A percentile compares a stretch with the other conserved stretches of the same genome.
phyloP scores from a whole-genome alignment of 257 asterid genomes.

The Nicotiana attenuata region DNA sequence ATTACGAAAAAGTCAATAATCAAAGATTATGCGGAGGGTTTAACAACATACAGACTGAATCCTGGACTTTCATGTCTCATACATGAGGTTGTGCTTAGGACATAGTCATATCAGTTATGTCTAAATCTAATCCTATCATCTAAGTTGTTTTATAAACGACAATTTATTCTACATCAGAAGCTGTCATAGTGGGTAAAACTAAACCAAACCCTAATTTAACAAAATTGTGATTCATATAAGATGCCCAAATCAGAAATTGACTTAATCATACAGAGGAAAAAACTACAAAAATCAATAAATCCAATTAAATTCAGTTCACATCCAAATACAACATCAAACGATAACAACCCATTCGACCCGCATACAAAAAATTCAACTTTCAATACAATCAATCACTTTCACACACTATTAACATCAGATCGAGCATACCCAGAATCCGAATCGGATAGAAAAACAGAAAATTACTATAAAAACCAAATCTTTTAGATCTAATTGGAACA shows the following conservation, averaged over 20 bases:
- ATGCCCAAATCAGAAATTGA: neutral
- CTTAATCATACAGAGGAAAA: neutral
- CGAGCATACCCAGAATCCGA: conserved; percentile 13
- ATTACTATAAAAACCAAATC: neutral
- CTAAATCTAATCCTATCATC: neutral
- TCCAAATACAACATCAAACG: neutral
- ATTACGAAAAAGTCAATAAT: too few species aligned
- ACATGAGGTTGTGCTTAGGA: neutral
- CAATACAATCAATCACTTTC: neutral
- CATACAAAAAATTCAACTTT: neutral
- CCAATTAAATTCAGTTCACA: conserved; percentile 5
- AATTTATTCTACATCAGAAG: neutral
- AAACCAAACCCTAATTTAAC: neutral
- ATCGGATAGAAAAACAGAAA: neutral
- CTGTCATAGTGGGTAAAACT: neutral
- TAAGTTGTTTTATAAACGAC: neutral
- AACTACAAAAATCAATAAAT: neutral
- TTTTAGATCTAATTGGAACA: neutral
- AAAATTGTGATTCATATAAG: neutral
- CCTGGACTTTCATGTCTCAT: neutral
- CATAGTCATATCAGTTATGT: neutral
- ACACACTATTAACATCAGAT: conserved; percentile 13
- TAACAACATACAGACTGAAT: neutral
- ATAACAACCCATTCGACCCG: neutral
- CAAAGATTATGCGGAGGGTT: neutral